Percentiles rank a stretch among this genome's conserved stretches.
These are phyloP conservation scores for Colletotrichum sp. DNA, from an alignment of 2,329 filamentous ascomycete genomes.

Conservation along the genomic window DNA sequence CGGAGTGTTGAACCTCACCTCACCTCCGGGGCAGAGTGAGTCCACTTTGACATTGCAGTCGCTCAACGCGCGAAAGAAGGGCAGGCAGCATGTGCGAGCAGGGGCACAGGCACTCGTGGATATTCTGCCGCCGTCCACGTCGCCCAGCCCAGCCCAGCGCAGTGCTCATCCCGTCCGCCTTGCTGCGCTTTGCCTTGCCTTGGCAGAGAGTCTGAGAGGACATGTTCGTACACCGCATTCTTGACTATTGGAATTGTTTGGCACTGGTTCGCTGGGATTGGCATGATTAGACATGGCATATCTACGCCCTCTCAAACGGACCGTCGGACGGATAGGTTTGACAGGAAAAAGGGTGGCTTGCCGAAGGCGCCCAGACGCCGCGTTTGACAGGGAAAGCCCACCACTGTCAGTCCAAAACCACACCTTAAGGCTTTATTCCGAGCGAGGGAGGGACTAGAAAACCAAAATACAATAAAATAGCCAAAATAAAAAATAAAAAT, in stretches of 20 bases:
- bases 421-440: neutral
- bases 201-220: neutral
- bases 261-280: neutral
- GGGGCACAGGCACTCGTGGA: neutral
- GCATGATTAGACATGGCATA: neutral
- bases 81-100: neutral
- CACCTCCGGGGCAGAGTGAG: constrained; percentile 7
- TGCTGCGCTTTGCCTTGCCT: neutral
- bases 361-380: neutral
- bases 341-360: neutral
- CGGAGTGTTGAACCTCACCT: neutral
- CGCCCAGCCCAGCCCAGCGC: neutral
- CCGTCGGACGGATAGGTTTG: neutral
- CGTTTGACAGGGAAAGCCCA: neutral
- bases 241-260: neutral
- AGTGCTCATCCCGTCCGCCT: neutral
- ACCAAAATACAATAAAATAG: neutral
- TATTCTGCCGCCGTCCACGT: neutral
- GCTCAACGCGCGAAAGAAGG: neutral
- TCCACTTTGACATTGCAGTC: constrained; percentile 7
- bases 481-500: neutral
- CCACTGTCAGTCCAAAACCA: neutral
- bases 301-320: neutral
- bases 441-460: neutral
- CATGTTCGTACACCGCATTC: neutral